A percentile compares a stretch with the other conserved stretches of the same genome.
These are phyloP conservation scores for Mycena rosella DNA, from an alignment of 768 basidiomycete species.

Conservation along the genomic window DNA sequence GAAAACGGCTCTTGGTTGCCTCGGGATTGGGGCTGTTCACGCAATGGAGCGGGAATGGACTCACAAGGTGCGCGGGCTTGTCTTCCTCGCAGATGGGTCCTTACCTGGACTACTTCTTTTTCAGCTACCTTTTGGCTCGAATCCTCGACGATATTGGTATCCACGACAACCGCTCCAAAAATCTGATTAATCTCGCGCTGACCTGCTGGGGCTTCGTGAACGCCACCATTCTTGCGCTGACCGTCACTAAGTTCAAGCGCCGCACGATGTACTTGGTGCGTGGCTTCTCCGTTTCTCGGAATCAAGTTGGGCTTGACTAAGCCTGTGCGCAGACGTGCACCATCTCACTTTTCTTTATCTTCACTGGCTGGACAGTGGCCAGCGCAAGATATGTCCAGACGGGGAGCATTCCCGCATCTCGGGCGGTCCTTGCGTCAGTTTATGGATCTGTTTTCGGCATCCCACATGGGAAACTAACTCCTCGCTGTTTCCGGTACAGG, in stretches of 20 bases:
- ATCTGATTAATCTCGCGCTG: slow-evolving; percentile 67
- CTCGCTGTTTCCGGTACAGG: too few relatives aligned
- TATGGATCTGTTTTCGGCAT: not conserved
- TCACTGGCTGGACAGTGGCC: slow-evolving; percentile 69
- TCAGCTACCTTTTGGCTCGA: slow-evolving; percentile 65
- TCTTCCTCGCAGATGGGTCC: not conserved
- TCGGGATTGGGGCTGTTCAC: slow-evolving; percentile 68
- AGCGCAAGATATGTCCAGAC: slow-evolving; percentile 61
- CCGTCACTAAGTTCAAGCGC: slow-evolving; percentile 60
- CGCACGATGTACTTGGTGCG: slow-evolving; percentile 64
- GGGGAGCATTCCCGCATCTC: slow-evolving; percentile 57
- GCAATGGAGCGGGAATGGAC: slow-evolving; percentile 75
- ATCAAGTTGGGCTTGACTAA: not conserved
- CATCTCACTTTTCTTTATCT: slow-evolving; percentile 57
- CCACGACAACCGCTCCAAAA: slow-evolving; percentile 62
- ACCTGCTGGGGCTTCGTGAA: slow-evolving; percentile 70
- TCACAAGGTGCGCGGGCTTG: slow-evolving; percentile 61
- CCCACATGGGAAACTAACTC: too few relatives aligned
- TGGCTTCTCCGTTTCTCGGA: too few relatives aligned
- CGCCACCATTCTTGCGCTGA: slow-evolving; percentile 63
- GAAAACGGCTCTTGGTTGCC: slow-evolving; percentile 62
- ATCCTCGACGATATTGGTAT: slow-evolving; percentile 68
- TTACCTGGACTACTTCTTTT: too few relatives aligned
- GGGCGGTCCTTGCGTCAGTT: slow-evolving; percentile 62
- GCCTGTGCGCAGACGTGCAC: slow-evolving; percentile 54